Conservation (phyloP, 2,329 filamentous ascomycete genomes). For the Mollisia scopiformis region DNA sequence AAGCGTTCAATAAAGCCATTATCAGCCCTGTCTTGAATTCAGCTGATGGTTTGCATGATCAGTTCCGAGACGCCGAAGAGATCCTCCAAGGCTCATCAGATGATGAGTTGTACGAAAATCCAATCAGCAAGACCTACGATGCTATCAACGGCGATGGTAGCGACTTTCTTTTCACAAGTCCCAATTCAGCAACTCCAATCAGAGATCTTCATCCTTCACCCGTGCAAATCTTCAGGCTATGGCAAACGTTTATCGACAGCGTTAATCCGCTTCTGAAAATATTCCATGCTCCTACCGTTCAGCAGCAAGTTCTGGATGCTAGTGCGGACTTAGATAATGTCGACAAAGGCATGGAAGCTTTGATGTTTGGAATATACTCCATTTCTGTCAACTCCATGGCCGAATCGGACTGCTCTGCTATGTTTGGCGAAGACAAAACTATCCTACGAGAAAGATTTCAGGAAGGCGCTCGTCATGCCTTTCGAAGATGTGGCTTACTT, state of each 20-base stretch:
- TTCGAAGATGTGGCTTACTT: slow-evolving; percentile 68
- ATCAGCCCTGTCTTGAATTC: not conserved
- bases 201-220: slow-evolving; percentile 56
- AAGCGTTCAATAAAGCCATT: too few species aligned
- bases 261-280: slow-evolving; percentile 71
- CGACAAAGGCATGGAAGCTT: slow-evolving; percentile 58
- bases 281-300: slow-evolving; percentile 67
- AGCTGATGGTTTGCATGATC: not conserved
- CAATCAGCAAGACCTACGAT: slow-evolving; percentile 35
- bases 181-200: slow-evolving; percentile 43
- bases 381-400: slow-evolving; percentile 61
- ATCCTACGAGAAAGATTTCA: slow-evolving; percentile 57
- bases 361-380: slow-evolving; percentile 70
- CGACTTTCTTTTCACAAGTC: slow-evolving; percentile 52
- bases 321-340: slow-evolving; percentile 50
- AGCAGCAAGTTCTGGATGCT: slow-evolving; percentile 66
- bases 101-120: slow-evolving; percentile 27
- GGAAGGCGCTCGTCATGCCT: slow-evolving; percentile 62
- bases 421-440: slow-evolving; percentile 56
- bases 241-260: slow-evolving; percentile 72
- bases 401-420: slow-evolving; percentile 53
- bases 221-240: slow-evolving; percentile 65
- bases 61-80: slow-evolving; percentile 36
- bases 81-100: slow-evolving; percentile 37
- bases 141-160: slow-evolving; percentile 17